Conservation (phyloP, 306 rosid genomes). For the Ammopiptanthus mongolicus region DNA sequence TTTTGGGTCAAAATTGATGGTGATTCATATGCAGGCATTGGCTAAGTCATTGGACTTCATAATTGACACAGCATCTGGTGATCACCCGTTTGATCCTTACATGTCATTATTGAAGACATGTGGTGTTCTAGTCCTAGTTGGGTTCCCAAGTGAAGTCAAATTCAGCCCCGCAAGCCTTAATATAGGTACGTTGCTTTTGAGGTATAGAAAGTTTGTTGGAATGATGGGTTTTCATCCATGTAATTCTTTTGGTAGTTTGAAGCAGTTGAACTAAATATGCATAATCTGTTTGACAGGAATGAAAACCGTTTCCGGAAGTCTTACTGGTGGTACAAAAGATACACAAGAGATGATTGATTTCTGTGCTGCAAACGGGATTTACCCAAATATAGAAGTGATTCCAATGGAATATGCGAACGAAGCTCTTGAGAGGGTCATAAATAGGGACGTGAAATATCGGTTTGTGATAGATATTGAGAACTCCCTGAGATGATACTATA, state of each 20-base stretch:
- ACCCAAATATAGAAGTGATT: slow-evolving; percentile 60
- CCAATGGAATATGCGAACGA: slow-evolving; percentile 62
- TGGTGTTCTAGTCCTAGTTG: slow-evolving; percentile 53
- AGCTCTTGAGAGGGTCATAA: slow-evolving; percentile 56
- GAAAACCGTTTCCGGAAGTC: slow-evolving; percentile 52
- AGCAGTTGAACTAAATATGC: not conserved
- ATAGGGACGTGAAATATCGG: slow-evolving; percentile 59
- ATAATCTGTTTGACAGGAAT: slow-evolving; percentile 34
- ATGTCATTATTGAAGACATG: slow-evolving; percentile 51
- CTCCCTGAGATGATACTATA: slow-evolving; percentile 33
- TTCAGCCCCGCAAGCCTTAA: slow-evolving; percentile 55
- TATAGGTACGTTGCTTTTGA: slow-evolving; percentile 33
- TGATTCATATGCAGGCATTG: slow-evolving; percentile 38
- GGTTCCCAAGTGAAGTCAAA: slow-evolving; percentile 64
- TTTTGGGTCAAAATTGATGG: not conserved
- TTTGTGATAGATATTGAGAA: slow-evolving; percentile 65
- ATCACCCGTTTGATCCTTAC: slow-evolving; percentile 66
- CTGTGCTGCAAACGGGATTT: slow-evolving; percentile 49
- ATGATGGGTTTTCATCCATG: not conserved
- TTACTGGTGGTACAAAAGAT: slow-evolving; percentile 51
- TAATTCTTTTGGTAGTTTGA: not conserved
- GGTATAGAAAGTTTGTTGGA: not conserved
- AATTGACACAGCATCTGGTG: slow-evolving; percentile 72
- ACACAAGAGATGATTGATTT: slow-evolving; percentile 62
- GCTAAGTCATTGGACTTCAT: slow-evolving; percentile 54